Evolutionary conservation across 371 early-diverging fungal genomes (phyloP).

Genomic region (Mortierella sp.): DNA sequence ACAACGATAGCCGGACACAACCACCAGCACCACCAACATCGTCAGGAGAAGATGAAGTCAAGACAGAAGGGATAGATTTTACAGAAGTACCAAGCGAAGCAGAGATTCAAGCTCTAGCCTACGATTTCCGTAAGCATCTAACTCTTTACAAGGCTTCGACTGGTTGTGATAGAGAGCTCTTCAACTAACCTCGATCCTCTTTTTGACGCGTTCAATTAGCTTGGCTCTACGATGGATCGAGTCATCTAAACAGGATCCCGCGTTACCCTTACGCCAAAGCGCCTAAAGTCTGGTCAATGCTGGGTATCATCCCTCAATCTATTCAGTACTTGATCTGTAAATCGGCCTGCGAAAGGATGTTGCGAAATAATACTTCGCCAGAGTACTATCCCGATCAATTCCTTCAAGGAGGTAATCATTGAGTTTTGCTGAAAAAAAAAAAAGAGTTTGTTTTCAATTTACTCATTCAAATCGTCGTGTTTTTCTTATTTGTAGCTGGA

Average conservation of each 20-base stretch:
- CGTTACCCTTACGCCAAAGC: constrained; percentile 65
- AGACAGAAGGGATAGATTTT: neutral
- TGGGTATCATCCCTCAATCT: constrained; percentile 60
- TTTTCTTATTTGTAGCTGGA: constrained; percentile 49
- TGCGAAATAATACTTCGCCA: constrained; percentile 65
- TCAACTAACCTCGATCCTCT: neutral
- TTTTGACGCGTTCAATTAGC: constrained; percentile 45
- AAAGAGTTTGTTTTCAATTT: too few species aligned
- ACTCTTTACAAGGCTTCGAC: neutral
- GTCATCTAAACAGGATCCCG: constrained; percentile 61
- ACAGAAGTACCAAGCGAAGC: constrained; percentile 25
- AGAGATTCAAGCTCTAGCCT: constrained; percentile 38
- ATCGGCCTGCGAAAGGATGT: constrained; percentile 62
- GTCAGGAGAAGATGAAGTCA: neutral
- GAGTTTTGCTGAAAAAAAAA: too few species aligned
- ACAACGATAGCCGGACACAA: neutral
- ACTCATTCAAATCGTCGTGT: neutral
- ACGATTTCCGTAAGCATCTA: constrained; percentile 48
- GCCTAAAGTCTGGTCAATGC: constrained; percentile 57
- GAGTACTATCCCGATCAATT: constrained; percentile 73
- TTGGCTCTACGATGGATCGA: constrained; percentile 61
- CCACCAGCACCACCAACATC: neutral
- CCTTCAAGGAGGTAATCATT: constrained; percentile 64
- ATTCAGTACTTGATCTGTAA: constrained; percentile 64
- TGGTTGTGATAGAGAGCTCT: neutral